A percentile compares a stretch with the other conserved stretches of the same genome.
Evolutionary conservation across 140 eudicot genomes (phyloP).

Genomic region (Cichorium intybus): DNA sequence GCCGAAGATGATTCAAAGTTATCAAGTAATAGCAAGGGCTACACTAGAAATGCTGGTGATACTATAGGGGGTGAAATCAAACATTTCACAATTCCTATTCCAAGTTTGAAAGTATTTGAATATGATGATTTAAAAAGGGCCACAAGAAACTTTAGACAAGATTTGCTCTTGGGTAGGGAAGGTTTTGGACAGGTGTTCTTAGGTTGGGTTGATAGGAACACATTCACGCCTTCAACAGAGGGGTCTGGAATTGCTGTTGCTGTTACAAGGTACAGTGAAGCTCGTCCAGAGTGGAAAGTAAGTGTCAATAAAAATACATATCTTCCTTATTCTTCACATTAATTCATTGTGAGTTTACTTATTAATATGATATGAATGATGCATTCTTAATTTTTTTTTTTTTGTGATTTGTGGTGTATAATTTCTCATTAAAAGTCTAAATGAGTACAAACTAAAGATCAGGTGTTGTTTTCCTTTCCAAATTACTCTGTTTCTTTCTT

Average conservation of each 20-base stretch:
- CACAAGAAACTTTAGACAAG: neutral
- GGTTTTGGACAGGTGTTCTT: neutral
- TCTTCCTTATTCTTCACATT: no score
- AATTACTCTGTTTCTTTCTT: no score
- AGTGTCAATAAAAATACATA: neutral
- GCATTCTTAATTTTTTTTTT: no score
- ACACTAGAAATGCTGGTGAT: neutral
- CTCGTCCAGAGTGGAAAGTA: neutral
- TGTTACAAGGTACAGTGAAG: neutral
- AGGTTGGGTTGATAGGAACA: slow-evolving; percentile 6
- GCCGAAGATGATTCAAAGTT: neutral
- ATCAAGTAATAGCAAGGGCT: neutral
- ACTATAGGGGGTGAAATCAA: neutral
- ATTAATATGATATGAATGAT: no score
- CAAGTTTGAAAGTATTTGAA: neutral
- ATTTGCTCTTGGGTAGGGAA: neutral
- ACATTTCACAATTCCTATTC: neutral
- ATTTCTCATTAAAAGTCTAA: no score
- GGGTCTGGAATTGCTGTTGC: slow-evolving; percentile 8
- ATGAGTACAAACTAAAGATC: no score
- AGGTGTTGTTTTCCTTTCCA: no score
- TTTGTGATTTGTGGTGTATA: no score
- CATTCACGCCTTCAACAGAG: neutral
- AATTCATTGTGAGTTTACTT: no score
- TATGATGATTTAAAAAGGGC: neutral